phyloP scores from a whole-genome alignment of 495 filamentous ascomycete genomes.

The Xylaria scruposa region DNA sequence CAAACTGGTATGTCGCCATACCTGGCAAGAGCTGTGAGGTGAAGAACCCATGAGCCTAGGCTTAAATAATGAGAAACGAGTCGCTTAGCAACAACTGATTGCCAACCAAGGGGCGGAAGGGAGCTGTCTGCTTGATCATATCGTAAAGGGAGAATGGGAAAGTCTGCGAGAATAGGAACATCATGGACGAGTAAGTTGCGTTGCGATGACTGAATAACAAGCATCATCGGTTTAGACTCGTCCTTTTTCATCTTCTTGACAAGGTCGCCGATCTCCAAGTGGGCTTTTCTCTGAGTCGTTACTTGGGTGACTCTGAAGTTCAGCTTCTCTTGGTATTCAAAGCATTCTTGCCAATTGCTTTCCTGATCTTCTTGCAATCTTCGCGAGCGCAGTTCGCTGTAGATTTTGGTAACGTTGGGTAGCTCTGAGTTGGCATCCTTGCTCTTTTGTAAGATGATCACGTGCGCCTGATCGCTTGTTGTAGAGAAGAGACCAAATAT shows the following conservation, averaged over 20 bases:
- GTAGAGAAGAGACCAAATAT: conserved; percentile 95
- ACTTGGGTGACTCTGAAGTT: conserved; percentile 87
- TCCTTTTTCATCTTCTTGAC: conserved; percentile 89
- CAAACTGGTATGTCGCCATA: conserved; percentile 96
- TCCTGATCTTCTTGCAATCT: conserved; percentile 70
- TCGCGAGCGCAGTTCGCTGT: conserved; percentile 73
- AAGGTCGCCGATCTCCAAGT: conserved; percentile 82
- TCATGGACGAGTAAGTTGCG: conserved; percentile 80
- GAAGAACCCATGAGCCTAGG: conserved; percentile 88
- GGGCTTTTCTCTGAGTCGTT: conserved; percentile 84
- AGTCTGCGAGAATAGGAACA: conserved; percentile 81
- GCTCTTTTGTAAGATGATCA: conserved; percentile 81
- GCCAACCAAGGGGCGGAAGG: conserved; percentile 92
- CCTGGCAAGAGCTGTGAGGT: conserved; percentile 82
- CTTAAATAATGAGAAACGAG: conserved; percentile 89
- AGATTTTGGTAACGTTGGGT: conserved; percentile 90
- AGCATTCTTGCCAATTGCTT: conserved; percentile 74
- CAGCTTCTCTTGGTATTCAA: conserved; percentile 86
- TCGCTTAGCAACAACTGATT: conserved; percentile 83
- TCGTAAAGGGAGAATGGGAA: conserved; percentile 80
- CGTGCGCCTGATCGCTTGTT: conserved; percentile 75
- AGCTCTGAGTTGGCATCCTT: conserved; percentile 77
- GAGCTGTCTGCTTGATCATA: conserved; percentile 85
- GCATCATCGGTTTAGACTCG: conserved; percentile 74
- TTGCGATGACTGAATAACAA: conserved; percentile 92